Base-by-base conservation (phyloP, 2,329 filamentous ascomycete species). In the Leptographium galeiforme region DNA sequence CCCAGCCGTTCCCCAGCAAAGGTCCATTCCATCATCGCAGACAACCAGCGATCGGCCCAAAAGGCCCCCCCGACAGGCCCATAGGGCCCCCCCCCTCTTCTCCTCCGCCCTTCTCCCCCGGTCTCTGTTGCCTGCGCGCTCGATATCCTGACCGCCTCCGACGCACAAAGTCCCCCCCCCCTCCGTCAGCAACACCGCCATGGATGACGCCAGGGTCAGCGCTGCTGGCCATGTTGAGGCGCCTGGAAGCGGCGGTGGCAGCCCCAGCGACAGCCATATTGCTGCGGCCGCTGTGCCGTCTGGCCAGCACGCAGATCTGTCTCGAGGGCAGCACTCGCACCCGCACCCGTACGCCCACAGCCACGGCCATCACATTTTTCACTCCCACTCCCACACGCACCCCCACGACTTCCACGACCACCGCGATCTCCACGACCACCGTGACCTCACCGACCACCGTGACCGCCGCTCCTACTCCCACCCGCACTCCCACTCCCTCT, bases 151-250 rank as follows among this genome's bases (percentile, higher is more conserved):
- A 25, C 46, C 13, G 18, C 30, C 38, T 50, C 40, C 13, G 44
- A 46, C 48, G 46, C 19, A 18, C 32, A n/a, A n/a, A n/a, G n/a
- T 36, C 16, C 6, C 32, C 18, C 3, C 33, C 13, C 30, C 44
- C 25, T 18, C 32, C 18, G 44, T n/a, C 16, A 33, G 18, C 32
- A 2, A 8, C 25, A 18, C 34, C 46, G 39, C 47, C 38, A 59
- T 59, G 57, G 53, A 59, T 56, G 36, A 58, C 53, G 56, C 52
- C 53, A 56, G 53, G 45, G 43, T 52, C 46, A 48, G 53, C 38
- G 12, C 51, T 16, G n/a, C n/a, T n/a, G n/a, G n/a, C n/a, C n/a
- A n/a, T n/a, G 54, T 45, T 53, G 36, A 52, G 39, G 54, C 51
- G 30, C 44, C 44, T 47, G 40, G n/a, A 43, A 14, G 16, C 16